Percentiles rank a stretch among this genome's conserved stretches.
Conservation (phyloP, 129 eudicot species). For the Dittrichia graveolens region DNA sequence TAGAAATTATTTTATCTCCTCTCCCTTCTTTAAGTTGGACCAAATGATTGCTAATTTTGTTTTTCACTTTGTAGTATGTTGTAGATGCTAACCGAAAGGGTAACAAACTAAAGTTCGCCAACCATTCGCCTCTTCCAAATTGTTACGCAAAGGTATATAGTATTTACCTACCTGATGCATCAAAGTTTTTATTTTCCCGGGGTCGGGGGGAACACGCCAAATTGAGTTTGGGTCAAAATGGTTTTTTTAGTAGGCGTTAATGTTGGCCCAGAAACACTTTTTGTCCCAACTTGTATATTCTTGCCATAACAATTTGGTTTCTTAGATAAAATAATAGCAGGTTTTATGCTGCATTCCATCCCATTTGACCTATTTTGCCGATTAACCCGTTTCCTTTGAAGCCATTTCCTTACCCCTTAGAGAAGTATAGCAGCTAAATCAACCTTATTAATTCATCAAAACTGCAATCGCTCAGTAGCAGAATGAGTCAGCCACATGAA, state of each 20-base stretch:
- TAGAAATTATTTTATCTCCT: neutral
- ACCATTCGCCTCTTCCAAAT: slow-evolving; percentile 90
- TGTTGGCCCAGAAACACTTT: neutral
- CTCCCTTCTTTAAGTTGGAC: neutral
- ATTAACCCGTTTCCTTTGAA: neutral
- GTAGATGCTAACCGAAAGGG: slow-evolving; percentile 94
- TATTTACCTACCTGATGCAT: slow-evolving; percentile 25
- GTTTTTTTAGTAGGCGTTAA: neutral
- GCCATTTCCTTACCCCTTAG: neutral
- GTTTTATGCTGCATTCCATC: too few relatives aligned
- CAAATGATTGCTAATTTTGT: neutral
- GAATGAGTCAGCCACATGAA: neutral
- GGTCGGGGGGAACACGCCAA: neutral
- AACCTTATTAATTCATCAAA: too few relatives aligned
- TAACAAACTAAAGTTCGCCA: slow-evolving; percentile 84
- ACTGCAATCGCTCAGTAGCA: neutral
- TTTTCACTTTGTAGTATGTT: slow-evolving; percentile 57
- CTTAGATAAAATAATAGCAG: neutral
- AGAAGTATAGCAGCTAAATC: neutral
- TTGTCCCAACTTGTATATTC: neutral
- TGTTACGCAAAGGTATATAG: slow-evolving; percentile 88
- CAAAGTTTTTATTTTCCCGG: neutral
- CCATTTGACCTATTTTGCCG: too few relatives aligned
- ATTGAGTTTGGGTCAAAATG: neutral
- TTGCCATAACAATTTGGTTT: neutral